A percentile compares a stretch with the other conserved stretches of the same genome.
Evolutionary conservation across 2,329 filamentous ascomycete genomes (phyloP).

Genomic region (Claviceps sp.): DNA sequence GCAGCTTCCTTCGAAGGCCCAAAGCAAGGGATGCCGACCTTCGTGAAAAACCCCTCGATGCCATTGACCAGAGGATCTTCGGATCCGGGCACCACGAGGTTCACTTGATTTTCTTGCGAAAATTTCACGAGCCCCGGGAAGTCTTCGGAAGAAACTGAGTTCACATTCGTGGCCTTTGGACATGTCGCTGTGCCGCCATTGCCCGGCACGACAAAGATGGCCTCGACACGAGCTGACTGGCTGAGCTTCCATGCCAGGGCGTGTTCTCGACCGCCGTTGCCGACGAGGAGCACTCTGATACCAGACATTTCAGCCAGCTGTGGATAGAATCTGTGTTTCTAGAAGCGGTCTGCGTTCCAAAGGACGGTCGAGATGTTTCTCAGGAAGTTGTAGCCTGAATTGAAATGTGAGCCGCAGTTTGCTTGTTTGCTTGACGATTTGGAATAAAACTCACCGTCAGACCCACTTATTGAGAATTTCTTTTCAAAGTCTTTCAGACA

Average conservation of each 20-base stretch:
- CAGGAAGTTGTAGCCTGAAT: background rate
- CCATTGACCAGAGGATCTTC: constrained; percentile 87
- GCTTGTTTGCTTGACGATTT: background rate
- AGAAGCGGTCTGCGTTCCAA: background rate
- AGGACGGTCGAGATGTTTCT: background rate
- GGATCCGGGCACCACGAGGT: constrained; percentile 79
- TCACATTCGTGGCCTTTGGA: constrained; percentile 61
- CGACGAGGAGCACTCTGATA: constrained; percentile 70
- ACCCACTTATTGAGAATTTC: background rate
- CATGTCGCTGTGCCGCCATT: constrained; percentile 75
- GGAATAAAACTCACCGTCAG: background rate
- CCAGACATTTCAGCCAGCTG: constrained; percentile 13
- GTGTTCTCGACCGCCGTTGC: constrained; percentile 90
- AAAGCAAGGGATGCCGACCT: constrained; percentile 64
- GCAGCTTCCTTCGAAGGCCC: constrained; percentile 77
- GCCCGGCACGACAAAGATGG: constrained; percentile 59
- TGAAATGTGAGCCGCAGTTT: background rate
- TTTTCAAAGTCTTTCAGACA: background rate
- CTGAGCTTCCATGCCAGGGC: constrained; percentile 88
- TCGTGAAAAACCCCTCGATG: constrained; percentile 69
- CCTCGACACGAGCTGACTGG: constrained; percentile 68
- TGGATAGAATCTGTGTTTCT: background rate
- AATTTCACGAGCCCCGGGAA: constrained; percentile 66
- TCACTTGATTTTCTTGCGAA: constrained; percentile 58
- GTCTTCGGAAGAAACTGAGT: constrained; percentile 56